These are phyloP conservation scores for Sordariomycetes sp. DNA, from an alignment of 2,329 filamentous ascomycete species.

Conservation along the genomic window DNA sequence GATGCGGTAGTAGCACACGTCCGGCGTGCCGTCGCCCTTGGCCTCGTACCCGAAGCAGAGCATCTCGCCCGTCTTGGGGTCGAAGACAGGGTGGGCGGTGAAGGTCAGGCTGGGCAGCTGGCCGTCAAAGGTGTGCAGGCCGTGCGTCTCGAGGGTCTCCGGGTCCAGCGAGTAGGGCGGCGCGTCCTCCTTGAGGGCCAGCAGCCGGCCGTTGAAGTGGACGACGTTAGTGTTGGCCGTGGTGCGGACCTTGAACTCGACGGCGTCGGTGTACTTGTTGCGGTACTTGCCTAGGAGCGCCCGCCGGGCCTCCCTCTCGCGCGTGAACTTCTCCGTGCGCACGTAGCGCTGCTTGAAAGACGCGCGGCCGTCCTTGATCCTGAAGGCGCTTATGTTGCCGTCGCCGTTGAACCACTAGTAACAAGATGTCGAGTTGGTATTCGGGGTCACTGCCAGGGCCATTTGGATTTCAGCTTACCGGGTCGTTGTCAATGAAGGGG, in stretches of 20 bases:
- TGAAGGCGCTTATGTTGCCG: slow-evolving; percentile 23
- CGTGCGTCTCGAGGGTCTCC: slow-evolving; percentile 26
- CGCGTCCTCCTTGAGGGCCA: slow-evolving; percentile 36
- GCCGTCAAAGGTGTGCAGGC: slow-evolving; percentile 27
- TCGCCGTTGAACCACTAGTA: slow-evolving; percentile 24
- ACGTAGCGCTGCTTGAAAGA: slow-evolving; percentile 22
- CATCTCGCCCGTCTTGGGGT: slow-evolving; percentile 25
- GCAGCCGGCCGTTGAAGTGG: slow-evolving; percentile 33
- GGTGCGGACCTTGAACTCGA: slow-evolving; percentile 15
- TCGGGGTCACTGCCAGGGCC: no score
- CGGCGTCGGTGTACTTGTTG: slow-evolving; percentile 24
- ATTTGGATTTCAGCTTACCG: no score
- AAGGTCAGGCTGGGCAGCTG: slow-evolving; percentile 24
- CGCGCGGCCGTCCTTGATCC: slow-evolving; percentile 17
- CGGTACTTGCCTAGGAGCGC: slow-evolving; percentile 24
- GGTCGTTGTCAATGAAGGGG: no score
- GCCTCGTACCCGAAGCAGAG: slow-evolving; percentile 29
- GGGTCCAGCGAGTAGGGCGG: slow-evolving; percentile 29
- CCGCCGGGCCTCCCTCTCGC: slow-evolving; percentile 20
- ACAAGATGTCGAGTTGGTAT: no score
- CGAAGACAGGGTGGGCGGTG: slow-evolving; percentile 29
- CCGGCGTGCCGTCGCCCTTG: slow-evolving; percentile 23
- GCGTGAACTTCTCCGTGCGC: slow-evolving; percentile 23
- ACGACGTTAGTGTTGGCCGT: slow-evolving; percentile 41
- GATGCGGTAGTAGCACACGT: slow-evolving; percentile 23